These are phyloP conservation scores for Piper betle DNA, from an alignment of 164 flowering plant species.

Conservation along the genomic window DNA sequence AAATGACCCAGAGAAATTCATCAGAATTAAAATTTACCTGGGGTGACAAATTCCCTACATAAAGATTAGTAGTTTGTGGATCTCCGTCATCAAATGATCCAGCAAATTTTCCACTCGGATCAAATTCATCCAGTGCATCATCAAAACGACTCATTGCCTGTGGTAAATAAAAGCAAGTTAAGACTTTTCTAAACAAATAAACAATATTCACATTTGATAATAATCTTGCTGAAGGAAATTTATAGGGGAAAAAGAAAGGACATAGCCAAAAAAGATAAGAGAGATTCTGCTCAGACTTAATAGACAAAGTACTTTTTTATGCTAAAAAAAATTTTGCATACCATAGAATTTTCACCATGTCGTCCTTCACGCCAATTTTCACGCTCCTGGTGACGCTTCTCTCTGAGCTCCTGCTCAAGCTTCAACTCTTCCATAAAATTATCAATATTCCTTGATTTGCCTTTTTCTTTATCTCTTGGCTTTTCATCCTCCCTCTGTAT, in stretches of 20 bases:
- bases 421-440: slow-evolving; percentile 96
- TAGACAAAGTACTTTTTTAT: no score
- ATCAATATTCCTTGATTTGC: slow-evolving; percentile 85
- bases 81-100: slow-evolving; percentile 99
- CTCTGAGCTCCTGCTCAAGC: slow-evolving; percentile 94
- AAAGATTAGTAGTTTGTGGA: slow-evolving; percentile 96
- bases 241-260: neutral
- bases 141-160: slow-evolving; percentile 83
- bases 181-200: neutral
- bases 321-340: slow-evolving; percentile 1
- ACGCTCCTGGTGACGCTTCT: slow-evolving; percentile 87
- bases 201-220: neutral
- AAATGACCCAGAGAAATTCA: neutral
- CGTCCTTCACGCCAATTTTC: slow-evolving; percentile 80
- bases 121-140: slow-evolving; percentile 94
- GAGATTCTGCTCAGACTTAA: no score
- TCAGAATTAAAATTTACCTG: slow-evolving; percentile 32
- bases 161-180: neutral
- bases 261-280: neutral
- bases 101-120: slow-evolving; percentile 80
- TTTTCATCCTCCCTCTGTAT: slow-evolving; percentile 71
- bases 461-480: slow-evolving; percentile 85
- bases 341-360: slow-evolving; percentile 53
- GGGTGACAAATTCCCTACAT: slow-evolving; percentile 97
- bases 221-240: neutral